These are phyloP conservation scores for Physocladia obscura DNA, from an alignment of 192 early-diverging fungal species.

Conservation along the genomic window DNA sequence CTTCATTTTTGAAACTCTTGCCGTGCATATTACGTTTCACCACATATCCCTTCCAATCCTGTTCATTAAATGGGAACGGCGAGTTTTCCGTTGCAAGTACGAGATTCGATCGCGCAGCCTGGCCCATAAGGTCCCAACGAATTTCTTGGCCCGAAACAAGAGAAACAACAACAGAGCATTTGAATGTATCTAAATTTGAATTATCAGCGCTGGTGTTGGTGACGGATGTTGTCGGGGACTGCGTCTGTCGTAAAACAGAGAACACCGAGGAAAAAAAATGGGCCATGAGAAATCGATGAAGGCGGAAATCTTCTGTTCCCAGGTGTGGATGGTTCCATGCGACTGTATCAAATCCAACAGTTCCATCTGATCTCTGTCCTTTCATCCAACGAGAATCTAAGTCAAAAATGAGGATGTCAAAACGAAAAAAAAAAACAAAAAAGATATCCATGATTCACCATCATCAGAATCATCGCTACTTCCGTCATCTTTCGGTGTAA, in stretches of 20 bases:
- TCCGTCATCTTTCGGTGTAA: background rate
- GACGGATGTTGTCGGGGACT: no score
- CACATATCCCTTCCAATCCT: constrained; percentile 49
- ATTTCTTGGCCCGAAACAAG: constrained; percentile 55
- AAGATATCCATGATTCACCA: background rate
- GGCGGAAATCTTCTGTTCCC: constrained; percentile 59
- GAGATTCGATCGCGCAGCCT: constrained; percentile 39
- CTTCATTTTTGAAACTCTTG: constrained; percentile 53
- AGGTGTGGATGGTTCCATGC: constrained; percentile 64
- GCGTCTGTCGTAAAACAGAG: constrained; percentile 24
- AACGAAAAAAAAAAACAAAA: background rate
- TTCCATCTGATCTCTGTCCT: constrained; percentile 6
- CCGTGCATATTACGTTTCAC: constrained; percentile 58
- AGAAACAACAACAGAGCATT: constrained; percentile 38
- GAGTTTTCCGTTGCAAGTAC: constrained; percentile 26
- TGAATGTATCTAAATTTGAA: background rate
- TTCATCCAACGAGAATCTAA: background rate
- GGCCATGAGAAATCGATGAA: constrained; percentile 58
- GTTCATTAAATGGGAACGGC: constrained; percentile 42
- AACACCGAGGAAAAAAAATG: constrained; percentile 52
- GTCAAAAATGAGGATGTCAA: background rate
- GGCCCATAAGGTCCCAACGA: constrained; percentile 50
- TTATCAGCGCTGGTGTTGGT: no score
- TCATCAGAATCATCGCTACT: background rate
- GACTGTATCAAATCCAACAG: constrained; percentile 35